Base-by-base conservation (phyloP, 768 basidiomycete genomes). In the Boletales sp. region DNA sequence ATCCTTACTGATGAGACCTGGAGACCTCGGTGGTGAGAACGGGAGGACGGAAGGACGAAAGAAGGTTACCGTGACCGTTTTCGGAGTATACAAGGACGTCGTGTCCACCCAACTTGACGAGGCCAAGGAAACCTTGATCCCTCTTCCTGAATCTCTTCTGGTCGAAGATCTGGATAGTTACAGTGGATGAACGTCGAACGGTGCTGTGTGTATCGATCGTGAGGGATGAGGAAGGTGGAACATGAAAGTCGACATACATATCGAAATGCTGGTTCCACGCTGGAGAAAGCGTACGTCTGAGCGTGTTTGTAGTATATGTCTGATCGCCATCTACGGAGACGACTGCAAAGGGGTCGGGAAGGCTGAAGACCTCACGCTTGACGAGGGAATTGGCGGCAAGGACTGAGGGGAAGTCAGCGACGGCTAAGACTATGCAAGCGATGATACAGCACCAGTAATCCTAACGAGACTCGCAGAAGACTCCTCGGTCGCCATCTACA, bases 311-410 rank as follows among this genome's bases (percentile, higher is more conserved):
- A 21, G 87, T 86, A 64, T 80, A 82, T 13, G 86, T 86, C 67
- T 92, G 87, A 58, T 90, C 84, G 41, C 83, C 86, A 62, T 93
- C 91, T 52, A 93, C 86, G 7, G 87, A 90, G 42, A 95, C 76
- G 12, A 93, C 87, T 8, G 88, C 91, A 63, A 92, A 92, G 4
- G 92, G 92, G 68, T 93, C 90, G 3, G 92, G 92, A 10, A 91
- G 75, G 57, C 86, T 76, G 63, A 91, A 81, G 8, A 91, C 71
- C 59, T 90, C 88, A 28, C 89, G 81, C 65, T 90, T 91, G 54
- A 74, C 77, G 25, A 92, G 78, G 34, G 81, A 80, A 56, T 76
- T 82, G 36, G 90, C 93, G 25, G 84, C 86, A 59, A 86, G 83
- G 49, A 92, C 90, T 91, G 59, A 30, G 33, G n/a, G 21, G 1